A percentile compares a stretch with the other conserved stretches of the same genome.
Evolutionary conservation across 2,329 filamentous ascomycete genomes (phyloP).

Genomic region (Ophiostoma montium): DNA sequence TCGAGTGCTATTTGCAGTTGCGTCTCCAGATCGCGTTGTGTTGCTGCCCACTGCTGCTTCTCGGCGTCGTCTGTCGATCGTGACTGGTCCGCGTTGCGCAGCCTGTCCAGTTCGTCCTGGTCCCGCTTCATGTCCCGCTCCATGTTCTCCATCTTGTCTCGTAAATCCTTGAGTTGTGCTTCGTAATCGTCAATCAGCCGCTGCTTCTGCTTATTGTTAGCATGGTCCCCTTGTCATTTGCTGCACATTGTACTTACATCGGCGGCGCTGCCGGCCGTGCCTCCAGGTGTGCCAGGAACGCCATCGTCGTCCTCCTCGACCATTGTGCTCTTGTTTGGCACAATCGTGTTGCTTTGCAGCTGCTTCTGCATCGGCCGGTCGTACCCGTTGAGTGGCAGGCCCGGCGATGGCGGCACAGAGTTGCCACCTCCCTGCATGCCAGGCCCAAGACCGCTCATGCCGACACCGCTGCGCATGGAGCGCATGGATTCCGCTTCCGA

Average conservation of each 20-base stretch:
- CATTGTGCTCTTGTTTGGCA: conserved; percentile 96
- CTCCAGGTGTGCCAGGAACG: conserved; percentile 14
- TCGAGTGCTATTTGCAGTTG: conserved; percentile 61
- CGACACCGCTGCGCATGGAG: conserved; percentile 22
- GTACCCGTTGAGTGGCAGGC: conserved; percentile 46
- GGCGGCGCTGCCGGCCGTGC: too few species aligned
- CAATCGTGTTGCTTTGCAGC: conserved; percentile 88
- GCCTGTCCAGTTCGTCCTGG: conserved; percentile 51
- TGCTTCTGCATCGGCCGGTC: conserved; percentile 73
- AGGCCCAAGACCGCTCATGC: conserved; percentile 13
- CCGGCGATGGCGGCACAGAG: conserved; percentile 43
- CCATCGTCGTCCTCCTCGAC: conserved; percentile 81
- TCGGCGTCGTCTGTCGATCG: conserved; percentile 41
- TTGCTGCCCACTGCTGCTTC: conserved; percentile 55
- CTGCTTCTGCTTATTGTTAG: conserved; percentile 8
- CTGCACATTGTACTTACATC: too few species aligned
- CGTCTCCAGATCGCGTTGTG: conserved; percentile 53
- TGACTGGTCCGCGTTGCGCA: conserved; percentile 45
- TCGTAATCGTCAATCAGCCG: conserved; percentile 66
- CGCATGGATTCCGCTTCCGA: conserved; percentile 50
- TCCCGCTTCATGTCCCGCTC: conserved; percentile 58
- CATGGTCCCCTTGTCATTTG: too few species aligned
- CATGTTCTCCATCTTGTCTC: conserved; percentile 57
- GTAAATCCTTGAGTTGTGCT: conserved; percentile 58
- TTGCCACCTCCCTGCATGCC: conserved; percentile 11